Base-by-base conservation (phyloP, 257 asterid species). In the Fraxinus pennsylvanica region DNA sequence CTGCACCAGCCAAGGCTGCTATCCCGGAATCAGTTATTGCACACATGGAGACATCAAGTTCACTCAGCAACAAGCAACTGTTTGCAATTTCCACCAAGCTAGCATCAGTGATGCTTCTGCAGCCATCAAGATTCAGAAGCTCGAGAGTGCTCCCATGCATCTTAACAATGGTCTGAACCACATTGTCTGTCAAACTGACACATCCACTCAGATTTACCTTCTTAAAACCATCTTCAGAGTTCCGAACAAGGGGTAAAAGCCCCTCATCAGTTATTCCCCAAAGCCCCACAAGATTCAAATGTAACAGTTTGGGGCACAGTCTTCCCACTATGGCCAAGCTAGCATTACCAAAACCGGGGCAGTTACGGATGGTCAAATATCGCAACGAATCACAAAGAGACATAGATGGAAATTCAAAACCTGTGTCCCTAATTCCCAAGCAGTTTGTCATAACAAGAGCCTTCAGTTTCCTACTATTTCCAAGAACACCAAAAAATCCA, bases 201-300 rank as follows among this genome's bases (percentile, higher is more conserved):
- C 97, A 96, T 38, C 94, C 91, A 4, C 87, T 90, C 73, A 96
- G 88, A 70, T 87, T 90, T 50, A 91, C 90, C 87, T 89, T 93
- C 33, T 36, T 86, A 82, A 96, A 76, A 80, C 95, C 92, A 47
- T 90, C 85, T 68, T 87, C 93, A 17, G 88, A 45, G 73, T 78
- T 87, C 80, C 84, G 87, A 22, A 92, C 83, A 39, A 96, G 86
- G 43, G 94, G 92, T 2, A 91, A 75, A 57, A 96, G 73, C 33
- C 99, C 98, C 1, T 83, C 76, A 57, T 93, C 98, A 0, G 96
- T 90, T 43, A 93, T 74, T 30, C 82, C 86, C 65, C 76, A 67
- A 57, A 92, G 92, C 67, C 90, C 87, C 22, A 74, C 82, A 38
- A 96, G 89, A 69, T 90, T 89, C 45, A 96, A 63, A 6, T 86